phyloP scores from a whole-genome alignment of 805 yeast species.

The Ogataea nakhonphanomensis region DNA sequence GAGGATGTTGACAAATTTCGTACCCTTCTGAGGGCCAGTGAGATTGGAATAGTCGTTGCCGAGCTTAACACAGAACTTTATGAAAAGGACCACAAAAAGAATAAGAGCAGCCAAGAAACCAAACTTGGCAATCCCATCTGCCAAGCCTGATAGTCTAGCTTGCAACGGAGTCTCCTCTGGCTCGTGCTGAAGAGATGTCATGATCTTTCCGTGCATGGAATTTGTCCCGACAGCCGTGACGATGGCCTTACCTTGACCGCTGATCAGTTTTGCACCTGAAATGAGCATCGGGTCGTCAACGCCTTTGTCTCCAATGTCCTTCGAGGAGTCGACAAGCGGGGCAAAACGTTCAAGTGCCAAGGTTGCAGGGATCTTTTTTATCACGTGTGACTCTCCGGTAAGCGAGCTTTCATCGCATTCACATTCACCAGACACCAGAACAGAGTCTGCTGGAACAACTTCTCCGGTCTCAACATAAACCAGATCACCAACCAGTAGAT shows the following conservation, averaged over 20 bases:
- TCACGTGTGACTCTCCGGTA: constrained; percentile 90
- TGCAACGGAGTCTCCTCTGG: constrained; percentile 88
- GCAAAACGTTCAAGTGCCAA: constrained; percentile 35
- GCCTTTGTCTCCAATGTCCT: constrained; percentile 40
- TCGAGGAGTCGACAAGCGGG: constrained; percentile 1
- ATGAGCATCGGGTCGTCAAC: constrained; percentile 78
- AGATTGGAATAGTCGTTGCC: constrained; percentile 43
- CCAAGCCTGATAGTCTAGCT: constrained; percentile 71
- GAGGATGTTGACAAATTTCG: constrained; percentile 75
- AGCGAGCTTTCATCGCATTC: constrained; percentile 90
- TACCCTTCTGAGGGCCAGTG: constrained; percentile 73
- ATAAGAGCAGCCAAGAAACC: constrained; percentile 83
- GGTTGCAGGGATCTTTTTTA: constrained; percentile 61
- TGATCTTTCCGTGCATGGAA: constrained; percentile 89
- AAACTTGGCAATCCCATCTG: constrained; percentile 92
- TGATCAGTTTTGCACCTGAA: constrained; percentile 83
- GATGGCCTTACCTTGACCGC: constrained; percentile 82
- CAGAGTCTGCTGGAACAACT: constrained; percentile 83
- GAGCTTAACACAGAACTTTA: constrained; percentile 65
- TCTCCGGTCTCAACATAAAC: constrained; percentile 89
- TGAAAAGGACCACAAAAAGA: constrained; percentile 75
- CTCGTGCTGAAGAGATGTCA: constrained; percentile 74
- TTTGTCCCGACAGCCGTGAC: constrained; percentile 89
- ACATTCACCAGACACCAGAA: constrained; percentile 68
- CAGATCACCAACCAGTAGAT: constrained; percentile 83